Evolutionary conservation across 768 basidiomycete genomes (phyloP).

Genomic region (Suillus ampliporus): DNA sequence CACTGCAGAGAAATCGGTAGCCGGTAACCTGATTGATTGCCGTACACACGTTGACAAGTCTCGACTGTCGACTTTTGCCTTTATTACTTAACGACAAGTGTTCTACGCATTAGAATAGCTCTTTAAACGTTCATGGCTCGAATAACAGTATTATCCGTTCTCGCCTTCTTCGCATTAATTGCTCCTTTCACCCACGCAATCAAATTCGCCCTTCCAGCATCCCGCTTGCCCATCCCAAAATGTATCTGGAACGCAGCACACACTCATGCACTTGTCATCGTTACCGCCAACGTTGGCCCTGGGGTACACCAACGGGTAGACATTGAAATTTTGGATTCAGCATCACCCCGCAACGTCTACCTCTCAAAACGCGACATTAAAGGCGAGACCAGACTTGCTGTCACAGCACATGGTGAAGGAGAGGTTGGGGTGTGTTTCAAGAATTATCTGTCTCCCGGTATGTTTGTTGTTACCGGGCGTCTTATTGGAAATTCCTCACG

Average conservation of each 20-base stretch:
- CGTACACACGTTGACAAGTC: neutral
- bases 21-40: neutral
- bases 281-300: conserved; percentile 90
- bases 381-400: conserved; percentile 89
- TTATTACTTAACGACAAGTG: neutral
- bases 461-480: conserved; percentile 33
- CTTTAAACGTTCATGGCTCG: neutral
- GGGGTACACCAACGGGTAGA: conserved; percentile 84
- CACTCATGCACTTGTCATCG: conserved; percentile 87
- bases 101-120: neutral
- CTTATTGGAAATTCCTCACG: neutral
- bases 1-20: too few species aligned
- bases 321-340: conserved; percentile 93
- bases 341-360: conserved; percentile 85
- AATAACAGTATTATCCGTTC: conserved; percentile 16
- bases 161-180: conserved; percentile 37
- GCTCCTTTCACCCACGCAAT: conserved; percentile 57
- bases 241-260: conserved; percentile 98
- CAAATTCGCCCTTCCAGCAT: conserved; percentile 82
- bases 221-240: conserved; percentile 74
- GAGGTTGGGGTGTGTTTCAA: conserved; percentile 96
- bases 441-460: conserved; percentile 79
- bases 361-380: conserved; percentile 87
- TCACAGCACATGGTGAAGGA: conserved; percentile 92
- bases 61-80: neutral